Conservation (phyloP, 345 rosid genomes). For the Aurinia saxatilis region DNA sequence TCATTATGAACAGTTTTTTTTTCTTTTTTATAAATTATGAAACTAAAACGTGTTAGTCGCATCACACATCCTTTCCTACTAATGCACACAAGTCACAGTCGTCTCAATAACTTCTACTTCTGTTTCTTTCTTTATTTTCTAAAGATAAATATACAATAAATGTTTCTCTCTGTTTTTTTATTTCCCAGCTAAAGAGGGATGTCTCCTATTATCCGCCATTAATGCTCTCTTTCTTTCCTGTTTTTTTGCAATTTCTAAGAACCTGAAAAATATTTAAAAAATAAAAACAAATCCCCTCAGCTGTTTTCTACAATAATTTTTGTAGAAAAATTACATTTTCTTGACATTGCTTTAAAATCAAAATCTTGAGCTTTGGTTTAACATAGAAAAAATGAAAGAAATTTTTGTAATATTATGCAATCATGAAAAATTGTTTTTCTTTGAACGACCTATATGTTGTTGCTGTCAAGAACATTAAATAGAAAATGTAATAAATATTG, state of each 20-base stretch:
- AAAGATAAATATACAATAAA: conserved; percentile 14
- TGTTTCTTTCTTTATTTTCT: neutral
- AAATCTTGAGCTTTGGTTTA: too few species aligned
- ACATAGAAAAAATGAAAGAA: too few species aligned
- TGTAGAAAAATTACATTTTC: too few species aligned
- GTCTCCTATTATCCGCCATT: conserved; percentile 40
- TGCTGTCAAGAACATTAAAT: conserved; percentile 29
- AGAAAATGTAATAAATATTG: conserved; percentile 9
- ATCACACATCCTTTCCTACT: conserved; percentile 16
- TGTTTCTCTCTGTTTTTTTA: conserved; percentile 15
- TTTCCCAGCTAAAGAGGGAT: conserved; percentile 21
- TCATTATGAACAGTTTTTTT: neutral
- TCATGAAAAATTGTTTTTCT: conserved; percentile 8
- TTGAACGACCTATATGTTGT: conserved; percentile 8
- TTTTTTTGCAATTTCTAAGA: conserved; percentile 16
- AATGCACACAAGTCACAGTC: conserved; percentile 26
- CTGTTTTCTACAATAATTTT: conserved; percentile 25
- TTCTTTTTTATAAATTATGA: neutral
- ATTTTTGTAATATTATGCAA: neutral
- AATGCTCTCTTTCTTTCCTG: conserved; percentile 41
- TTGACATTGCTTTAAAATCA: neutral
- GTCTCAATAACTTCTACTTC: conserved; percentile 31
- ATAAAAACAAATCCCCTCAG: too few species aligned
- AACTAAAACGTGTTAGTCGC: conserved; percentile 21
- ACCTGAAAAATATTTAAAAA: neutral